Evolutionary conservation across 2,329 filamentous ascomycete genomes (phyloP).

Genomic region (Penicillium brasilianum): DNA sequence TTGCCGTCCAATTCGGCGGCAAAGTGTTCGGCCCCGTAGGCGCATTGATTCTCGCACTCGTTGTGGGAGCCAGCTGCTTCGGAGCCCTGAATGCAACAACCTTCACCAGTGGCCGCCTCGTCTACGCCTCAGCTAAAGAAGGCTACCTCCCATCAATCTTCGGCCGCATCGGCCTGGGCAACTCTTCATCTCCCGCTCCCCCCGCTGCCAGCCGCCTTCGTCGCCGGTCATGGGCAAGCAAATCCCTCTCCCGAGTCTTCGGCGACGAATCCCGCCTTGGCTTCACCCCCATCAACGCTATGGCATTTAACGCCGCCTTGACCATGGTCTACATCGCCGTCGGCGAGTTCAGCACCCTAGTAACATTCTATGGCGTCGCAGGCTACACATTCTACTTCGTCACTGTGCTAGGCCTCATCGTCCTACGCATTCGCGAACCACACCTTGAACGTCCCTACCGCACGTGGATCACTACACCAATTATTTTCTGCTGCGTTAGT

Average conservation of each 20-base stretch:
- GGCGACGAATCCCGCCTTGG: slow-evolving; percentile 82
- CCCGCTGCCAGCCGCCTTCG: slow-evolving; percentile 45
- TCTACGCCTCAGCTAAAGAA: slow-evolving; percentile 94
- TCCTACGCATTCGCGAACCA: slow-evolving; percentile 86
- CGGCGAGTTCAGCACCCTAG: slow-evolving; percentile 87
- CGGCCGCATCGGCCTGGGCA: slow-evolving; percentile 75
- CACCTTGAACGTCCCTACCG: slow-evolving; percentile 86
- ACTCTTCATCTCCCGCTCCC: slow-evolving; percentile 30
- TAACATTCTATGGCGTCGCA: slow-evolving; percentile 97
- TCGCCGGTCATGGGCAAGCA: slow-evolving; percentile 60
- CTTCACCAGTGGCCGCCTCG: slow-evolving; percentile 88
- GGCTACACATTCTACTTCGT: slow-evolving; percentile 98
- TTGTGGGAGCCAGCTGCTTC: slow-evolving; percentile 90
- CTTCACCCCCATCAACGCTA: slow-evolving; percentile 91
- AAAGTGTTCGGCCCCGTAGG: slow-evolving; percentile 88
- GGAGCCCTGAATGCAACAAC: slow-evolving; percentile 92
- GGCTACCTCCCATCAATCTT: slow-evolving; percentile 87
- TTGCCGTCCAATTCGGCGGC: slow-evolving; percentile 91
- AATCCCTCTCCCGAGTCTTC: slow-evolving; percentile 64
- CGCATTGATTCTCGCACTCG: slow-evolving; percentile 80
- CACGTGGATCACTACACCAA: slow-evolving; percentile 95
- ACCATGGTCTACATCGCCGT: slow-evolving; percentile 79
- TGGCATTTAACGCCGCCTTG: slow-evolving; percentile 77
- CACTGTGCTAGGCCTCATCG: slow-evolving; percentile 89
- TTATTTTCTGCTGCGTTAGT: slow-evolving; percentile 98